These are phyloP conservation scores for Xylaria multiplex DNA, from an alignment of 2,329 filamentous ascomycete species.

Conservation along the genomic window DNA sequence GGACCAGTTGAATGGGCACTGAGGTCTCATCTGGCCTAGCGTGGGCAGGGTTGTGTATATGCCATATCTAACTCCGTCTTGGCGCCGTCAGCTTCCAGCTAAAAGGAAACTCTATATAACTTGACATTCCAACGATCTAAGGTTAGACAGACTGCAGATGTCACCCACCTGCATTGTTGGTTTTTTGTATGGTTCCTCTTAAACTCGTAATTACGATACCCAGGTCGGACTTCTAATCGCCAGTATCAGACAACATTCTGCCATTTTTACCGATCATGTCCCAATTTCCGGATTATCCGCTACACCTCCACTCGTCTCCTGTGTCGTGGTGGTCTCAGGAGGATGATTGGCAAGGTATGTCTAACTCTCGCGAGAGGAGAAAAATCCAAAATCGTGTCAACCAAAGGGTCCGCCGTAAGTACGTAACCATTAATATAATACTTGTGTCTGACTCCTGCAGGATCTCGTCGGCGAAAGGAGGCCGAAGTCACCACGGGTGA, in stretches of 20 bases:
- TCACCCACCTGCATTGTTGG: constrained; percentile 27
- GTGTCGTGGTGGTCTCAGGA: constrained; percentile 19
- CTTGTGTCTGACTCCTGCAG: constrained; percentile 7
- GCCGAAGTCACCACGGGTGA: not conserved
- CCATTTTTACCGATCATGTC: constrained; percentile 11
- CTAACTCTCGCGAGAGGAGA: constrained; percentile 25
- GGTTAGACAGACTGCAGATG: constrained; percentile 21
- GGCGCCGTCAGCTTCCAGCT: not conserved
- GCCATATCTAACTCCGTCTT: constrained; percentile 24
- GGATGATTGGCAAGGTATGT: constrained; percentile 24
- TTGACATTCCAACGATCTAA: not conserved
- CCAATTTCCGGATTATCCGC: constrained; percentile 1
- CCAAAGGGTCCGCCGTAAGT: constrained; percentile 28
- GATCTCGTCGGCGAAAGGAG: constrained; percentile 23
- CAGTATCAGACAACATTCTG: not conserved
- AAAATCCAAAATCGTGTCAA: constrained; percentile 31
- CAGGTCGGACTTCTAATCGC: not conserved
- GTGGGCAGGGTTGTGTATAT: not conserved
- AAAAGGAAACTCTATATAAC: not conserved
- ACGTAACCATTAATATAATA: not conserved
- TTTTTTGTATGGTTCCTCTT: not conserved
- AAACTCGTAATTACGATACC: not conserved
- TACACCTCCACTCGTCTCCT: not conserved
- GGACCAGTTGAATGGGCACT: not conserved
- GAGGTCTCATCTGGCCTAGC: too few relatives aligned